Evolutionary conservation across 208 protist genomes (phyloP).

Genomic region (Leishmania aethiopica): DNA sequence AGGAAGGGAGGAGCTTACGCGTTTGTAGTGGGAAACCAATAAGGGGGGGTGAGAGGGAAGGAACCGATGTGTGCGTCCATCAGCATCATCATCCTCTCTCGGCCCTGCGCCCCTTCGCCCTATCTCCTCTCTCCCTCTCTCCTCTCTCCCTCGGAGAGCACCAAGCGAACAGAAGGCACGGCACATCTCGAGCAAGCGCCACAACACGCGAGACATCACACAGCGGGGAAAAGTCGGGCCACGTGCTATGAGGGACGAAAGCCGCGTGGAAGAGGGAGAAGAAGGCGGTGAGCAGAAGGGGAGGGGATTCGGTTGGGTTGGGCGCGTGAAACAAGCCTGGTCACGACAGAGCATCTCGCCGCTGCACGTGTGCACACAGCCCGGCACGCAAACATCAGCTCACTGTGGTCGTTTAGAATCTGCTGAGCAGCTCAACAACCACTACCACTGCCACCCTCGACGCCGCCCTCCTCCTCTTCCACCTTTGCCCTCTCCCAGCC

Average conservation of each 20-base stretch:
- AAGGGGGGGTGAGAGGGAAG: no score
- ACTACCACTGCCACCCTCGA: not conserved
- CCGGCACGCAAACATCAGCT: not conserved
- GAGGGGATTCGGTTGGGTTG: not conserved
- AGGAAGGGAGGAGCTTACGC: not conserved
- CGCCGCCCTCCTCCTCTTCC: not conserved
- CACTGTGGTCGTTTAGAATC: not conserved
- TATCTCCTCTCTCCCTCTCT: not conserved
- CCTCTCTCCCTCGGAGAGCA: not conserved
- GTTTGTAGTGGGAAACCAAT: no score
- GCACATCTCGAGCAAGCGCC: not conserved
- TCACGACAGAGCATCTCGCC: not conserved
- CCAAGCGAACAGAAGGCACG: not conserved
- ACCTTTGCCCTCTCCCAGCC: not conserved
- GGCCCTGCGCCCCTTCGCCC: not conserved
- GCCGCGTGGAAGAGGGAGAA: not conserved
- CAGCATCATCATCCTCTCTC: not conserved
- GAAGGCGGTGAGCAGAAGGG: not conserved
- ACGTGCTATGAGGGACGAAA: not conserved
- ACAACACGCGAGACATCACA: not conserved
- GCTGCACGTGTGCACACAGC: not conserved
- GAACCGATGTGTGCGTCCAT: no score
- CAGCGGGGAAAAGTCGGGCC: not conserved
- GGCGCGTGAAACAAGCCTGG: not conserved
- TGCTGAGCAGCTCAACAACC: not conserved